Base-by-base conservation (phyloP, 495 filamentous ascomycete species). In the Stereocaulon alpinum region DNA sequence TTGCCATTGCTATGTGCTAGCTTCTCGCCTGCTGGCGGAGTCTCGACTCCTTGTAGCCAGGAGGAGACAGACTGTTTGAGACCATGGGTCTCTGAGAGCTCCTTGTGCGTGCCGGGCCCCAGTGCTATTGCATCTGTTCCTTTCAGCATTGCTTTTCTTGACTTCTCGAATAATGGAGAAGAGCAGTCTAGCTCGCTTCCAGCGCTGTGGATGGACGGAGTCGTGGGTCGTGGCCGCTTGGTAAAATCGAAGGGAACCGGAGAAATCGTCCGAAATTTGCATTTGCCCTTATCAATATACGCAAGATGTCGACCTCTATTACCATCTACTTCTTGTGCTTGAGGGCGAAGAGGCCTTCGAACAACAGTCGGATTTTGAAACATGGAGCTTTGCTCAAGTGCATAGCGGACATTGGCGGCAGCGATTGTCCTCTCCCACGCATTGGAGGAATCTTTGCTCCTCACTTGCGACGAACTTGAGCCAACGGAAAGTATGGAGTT, bases 181-280 rank as follows among this genome's bases (percentile, higher is more conserved):
- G 60, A 43, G 7, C 43, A 41, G 50, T 61, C 60, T 12, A 22
- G 44, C 44, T 61, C 60, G 10, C n/a, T 56, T 18, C 47, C 54
- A 42, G 12, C 24, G 30, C 60, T 61, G 0, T 43, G 34, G 6
- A 57, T 22, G 2, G 52, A 51, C 9, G 60, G 60, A 4, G 54
- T 61, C n/a, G 20, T 42, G 9, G 4, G 6, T n/a, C 29, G 22
- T 10, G 30, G 18, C 24, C 17, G 54, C 44, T 61, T 50, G 7
- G 50, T 30, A 14, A 43, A 61, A 6, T 58, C 44, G 1, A 61
- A 22, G 1, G 44, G 60, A 30, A 61, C 50, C 0, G 60, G 45
- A 6, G 34, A 17, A 2, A 57, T 10, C 1, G 18, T 12, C 2
- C 6, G 20, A 14, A 53, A n/a, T n/a, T 40, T 41, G 6, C n/a